Conservation (phyloP, 306 rosid species). For the Cucumis melo region DNA sequence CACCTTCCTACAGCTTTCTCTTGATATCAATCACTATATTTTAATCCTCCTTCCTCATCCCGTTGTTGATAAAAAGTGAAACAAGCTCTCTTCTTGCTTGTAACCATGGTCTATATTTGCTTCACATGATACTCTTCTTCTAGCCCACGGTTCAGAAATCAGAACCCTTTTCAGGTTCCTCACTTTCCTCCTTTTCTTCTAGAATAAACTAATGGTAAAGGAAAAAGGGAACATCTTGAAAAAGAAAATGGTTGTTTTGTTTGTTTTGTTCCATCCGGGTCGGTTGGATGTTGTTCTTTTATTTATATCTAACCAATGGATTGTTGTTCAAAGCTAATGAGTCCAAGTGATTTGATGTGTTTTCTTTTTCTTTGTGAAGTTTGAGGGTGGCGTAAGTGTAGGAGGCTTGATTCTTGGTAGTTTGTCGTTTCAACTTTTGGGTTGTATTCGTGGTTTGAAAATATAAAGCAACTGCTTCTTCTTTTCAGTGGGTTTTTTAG, state of each 20-base stretch:
- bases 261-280: background rate
- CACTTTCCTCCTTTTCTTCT: background rate
- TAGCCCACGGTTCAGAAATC: background rate
- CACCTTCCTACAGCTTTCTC: background rate
- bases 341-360: background rate
- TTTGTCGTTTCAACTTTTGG: background rate
- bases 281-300: background rate
- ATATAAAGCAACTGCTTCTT: background rate
- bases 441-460: background rate
- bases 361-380: background rate
- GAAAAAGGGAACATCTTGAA: background rate
- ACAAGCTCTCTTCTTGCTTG: background rate
- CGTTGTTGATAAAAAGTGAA: background rate
- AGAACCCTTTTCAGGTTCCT: conserved; percentile 1
- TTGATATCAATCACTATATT: background rate
- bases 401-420: background rate
- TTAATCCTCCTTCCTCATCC: background rate
- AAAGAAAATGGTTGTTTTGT: background rate
- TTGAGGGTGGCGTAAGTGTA: background rate
- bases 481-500: background rate
- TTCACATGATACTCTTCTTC: conserved; percentile 1
- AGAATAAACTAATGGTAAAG: background rate
- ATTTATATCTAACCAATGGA: background rate
- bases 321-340: background rate
- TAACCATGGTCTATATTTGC: background rate